These are phyloP conservation scores for Scopulariopsis brevicaulis DNA, from an alignment of 2,329 filamentous ascomycete genomes.

Conservation along the genomic window DNA sequence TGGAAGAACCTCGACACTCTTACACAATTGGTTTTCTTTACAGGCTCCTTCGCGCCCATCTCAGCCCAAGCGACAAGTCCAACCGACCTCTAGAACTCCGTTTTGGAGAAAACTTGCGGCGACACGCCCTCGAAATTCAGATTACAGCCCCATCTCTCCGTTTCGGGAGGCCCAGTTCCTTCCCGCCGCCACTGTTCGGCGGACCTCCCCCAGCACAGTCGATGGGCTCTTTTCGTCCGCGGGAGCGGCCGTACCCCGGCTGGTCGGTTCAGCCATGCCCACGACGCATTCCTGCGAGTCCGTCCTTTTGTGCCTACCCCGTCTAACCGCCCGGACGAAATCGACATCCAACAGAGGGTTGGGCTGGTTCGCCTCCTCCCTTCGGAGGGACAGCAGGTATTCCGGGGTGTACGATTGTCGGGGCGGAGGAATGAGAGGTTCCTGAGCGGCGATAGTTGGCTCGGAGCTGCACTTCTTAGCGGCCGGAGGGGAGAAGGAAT, in stretches of 20 bases:
- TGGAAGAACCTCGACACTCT: too few relatives aligned
- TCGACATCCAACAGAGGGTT: not conserved
- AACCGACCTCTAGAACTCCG: not conserved
- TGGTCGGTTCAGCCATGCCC: not conserved
- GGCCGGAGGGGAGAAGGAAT: not conserved
- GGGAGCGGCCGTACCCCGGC: not conserved
- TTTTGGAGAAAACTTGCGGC: not conserved
- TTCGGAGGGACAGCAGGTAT: not conserved
- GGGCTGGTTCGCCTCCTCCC: not conserved
- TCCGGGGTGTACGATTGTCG: not conserved
- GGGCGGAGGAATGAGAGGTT: not conserved
- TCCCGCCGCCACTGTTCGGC: not conserved
- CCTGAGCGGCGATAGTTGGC: not conserved
- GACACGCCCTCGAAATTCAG: not conserved
- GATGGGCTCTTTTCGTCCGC: not conserved
- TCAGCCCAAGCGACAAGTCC: not conserved
- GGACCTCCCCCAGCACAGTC: not conserved
- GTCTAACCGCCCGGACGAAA: not conserved
- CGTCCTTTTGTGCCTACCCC: not conserved
- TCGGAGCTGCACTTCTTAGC: not conserved
- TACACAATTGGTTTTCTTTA: too few relatives aligned
- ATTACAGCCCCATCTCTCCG: not conserved
- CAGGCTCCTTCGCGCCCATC: too few relatives aligned
- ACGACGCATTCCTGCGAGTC: not conserved
- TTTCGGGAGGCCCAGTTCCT: not conserved